Percentiles rank a stretch among this genome's conserved stretches.
phyloP scores from a whole-genome alignment of 352 stramenopile species.

The Globisporangium paroecandrum region DNA sequence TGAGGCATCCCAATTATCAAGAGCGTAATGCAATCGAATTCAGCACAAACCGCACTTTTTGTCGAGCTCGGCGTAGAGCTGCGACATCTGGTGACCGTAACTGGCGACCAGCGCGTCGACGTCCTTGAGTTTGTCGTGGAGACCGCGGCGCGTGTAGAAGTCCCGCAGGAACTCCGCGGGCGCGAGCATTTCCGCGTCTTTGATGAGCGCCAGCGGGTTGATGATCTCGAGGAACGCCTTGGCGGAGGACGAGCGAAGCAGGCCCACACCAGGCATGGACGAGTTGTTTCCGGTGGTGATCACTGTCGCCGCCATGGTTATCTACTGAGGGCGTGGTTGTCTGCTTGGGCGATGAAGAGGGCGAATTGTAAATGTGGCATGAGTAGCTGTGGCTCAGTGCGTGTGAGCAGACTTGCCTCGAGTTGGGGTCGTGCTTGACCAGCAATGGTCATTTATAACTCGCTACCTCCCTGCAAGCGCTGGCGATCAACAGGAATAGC shows the following conservation, averaged over 20 bases:
- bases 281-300: slow-evolving; percentile 10
- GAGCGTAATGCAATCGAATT: neutral
- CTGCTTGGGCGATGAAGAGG: neutral
- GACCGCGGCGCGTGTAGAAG: slow-evolving; percentile 64
- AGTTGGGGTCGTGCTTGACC: neutral
- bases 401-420: neutral
- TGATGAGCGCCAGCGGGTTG: slow-evolving; percentile 52
- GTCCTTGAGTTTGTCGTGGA: slow-evolving; percentile 66
- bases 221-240: slow-evolving; percentile 50
- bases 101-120: slow-evolving; percentile 53
- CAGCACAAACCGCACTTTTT: slow-evolving; percentile 42
- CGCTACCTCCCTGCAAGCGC: too few species aligned
- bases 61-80: slow-evolving; percentile 65
- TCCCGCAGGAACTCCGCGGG: slow-evolving; percentile 62
- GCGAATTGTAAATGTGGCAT: neutral
- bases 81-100: slow-evolving; percentile 49
- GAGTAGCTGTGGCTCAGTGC: neutral
- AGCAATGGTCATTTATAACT: neutral
- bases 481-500: neutral
- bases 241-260: slow-evolving; percentile 10
- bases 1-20: neutral
- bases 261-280: neutral
- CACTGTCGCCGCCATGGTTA: slow-evolving; percentile 18
- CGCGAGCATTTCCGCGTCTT: slow-evolving; percentile 50
- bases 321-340: too few species aligned